phyloP scores from a whole-genome alignment of 225 moss, liverwort and hornwort species.

The Lunularia cruciata region DNA sequence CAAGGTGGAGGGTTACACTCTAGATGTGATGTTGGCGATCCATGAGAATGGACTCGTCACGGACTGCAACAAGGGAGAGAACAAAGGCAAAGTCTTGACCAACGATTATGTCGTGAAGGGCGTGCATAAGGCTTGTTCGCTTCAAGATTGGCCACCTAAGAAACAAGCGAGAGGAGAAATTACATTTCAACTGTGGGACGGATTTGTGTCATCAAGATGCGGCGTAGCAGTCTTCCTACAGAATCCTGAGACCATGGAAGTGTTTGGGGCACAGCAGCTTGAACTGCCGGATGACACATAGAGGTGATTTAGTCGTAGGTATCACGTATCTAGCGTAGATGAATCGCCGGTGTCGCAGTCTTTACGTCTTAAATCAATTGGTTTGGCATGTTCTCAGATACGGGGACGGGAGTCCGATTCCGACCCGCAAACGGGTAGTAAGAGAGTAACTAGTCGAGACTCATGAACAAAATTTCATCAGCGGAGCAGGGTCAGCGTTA shows the following conservation, averaged over 20 bases:
- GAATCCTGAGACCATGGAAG: constrained; percentile 65
- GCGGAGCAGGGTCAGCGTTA: too few relatives aligned
- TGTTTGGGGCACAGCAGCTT: constrained; percentile 69
- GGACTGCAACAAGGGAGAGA: constrained; percentile 79
- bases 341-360: too few relatives aligned
- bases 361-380: too few relatives aligned
- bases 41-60: constrained; percentile 85
- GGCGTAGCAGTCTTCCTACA: constrained; percentile 87
- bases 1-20: constrained; percentile 62
- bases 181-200: constrained; percentile 73
- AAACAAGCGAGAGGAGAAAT: constrained; percentile 60
- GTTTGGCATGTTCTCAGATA: too few relatives aligned
- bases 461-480: too few relatives aligned
- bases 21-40: constrained; percentile 89
- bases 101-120: constrained; percentile 88
- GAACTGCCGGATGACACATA: constrained; percentile 63
- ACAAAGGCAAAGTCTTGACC: constrained; percentile 69
- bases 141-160: constrained; percentile 72
- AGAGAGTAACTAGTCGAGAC: too few relatives aligned
- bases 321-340: too few relatives aligned
- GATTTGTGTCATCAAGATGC: constrained; percentile 58
- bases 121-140: constrained; percentile 74
- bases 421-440: too few relatives aligned
- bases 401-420: too few relatives aligned
- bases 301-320: too few relatives aligned